Evolutionary conservation across 2,329 filamentous ascomycete genomes (phyloP).

Genomic region (Fusarium keratoplasticum): DNA sequence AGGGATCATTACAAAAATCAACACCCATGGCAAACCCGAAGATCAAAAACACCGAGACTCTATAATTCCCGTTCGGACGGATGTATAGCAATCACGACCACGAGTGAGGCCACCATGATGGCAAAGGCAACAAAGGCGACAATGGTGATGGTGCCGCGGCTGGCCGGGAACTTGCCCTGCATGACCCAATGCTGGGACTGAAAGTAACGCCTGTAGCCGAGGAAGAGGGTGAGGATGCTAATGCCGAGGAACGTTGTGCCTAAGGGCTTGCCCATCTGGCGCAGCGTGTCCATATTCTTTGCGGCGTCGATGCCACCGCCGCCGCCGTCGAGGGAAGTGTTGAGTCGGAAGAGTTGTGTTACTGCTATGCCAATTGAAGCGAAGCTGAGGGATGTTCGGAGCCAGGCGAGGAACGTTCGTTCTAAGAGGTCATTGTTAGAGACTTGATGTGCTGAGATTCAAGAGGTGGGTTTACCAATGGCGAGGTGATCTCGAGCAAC

Average conservation of each 20-base stretch:
- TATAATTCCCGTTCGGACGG: constrained; percentile 43
- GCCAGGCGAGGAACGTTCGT: constrained; percentile 86
- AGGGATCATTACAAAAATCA: background rate
- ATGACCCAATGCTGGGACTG: constrained; percentile 85
- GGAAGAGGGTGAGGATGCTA: constrained; percentile 77
- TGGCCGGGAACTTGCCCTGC: constrained; percentile 82
- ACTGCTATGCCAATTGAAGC: constrained; percentile 86
- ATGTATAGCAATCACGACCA: constrained; percentile 70
- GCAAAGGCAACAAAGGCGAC: constrained; percentile 74
- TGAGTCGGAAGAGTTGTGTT: constrained; percentile 86
- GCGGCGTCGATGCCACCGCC: constrained; percentile 41
- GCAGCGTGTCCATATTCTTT: constrained; percentile 58
- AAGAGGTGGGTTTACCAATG: constrained; percentile 64
- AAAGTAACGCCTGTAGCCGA: constrained; percentile 84
- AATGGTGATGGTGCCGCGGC: constrained; percentile 78
- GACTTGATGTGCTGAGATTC: background rate
- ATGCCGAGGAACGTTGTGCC: constrained; percentile 83
- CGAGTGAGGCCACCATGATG: constrained; percentile 70
- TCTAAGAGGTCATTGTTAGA: constrained; percentile 61
- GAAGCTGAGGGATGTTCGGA: constrained; percentile 84
- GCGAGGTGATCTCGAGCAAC: constrained; percentile 86
- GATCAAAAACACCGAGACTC: background rate
- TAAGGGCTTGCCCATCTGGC: constrained; percentile 77
- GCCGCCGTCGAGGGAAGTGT: constrained; percentile 67
- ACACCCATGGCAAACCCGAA: background rate